Evolutionary conservation across 768 basidiomycete genomes (phyloP).

Genomic region (Tephrocybe sp.): DNA sequence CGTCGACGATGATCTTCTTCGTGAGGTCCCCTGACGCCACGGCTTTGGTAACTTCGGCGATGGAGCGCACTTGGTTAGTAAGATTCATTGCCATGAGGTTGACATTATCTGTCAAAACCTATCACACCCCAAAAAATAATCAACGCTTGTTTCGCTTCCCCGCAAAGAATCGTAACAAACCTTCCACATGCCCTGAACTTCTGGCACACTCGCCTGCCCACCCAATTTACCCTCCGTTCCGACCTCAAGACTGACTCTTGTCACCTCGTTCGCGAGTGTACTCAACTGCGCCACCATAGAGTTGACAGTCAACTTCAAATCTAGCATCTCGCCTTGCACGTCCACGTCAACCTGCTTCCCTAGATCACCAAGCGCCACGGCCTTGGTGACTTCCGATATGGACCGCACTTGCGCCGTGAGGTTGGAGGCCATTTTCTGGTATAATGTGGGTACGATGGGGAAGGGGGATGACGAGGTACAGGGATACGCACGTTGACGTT

Average conservation of each 20-base stretch:
- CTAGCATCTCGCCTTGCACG: conserved; percentile 93
- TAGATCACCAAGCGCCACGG: conserved; percentile 85
- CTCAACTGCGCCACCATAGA: conserved; percentile 82
- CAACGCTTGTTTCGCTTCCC: no score
- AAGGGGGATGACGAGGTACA: not conserved
- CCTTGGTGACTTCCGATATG: conserved; percentile 88
- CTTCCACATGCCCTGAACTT: conserved; percentile 95
- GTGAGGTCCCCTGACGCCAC: conserved; percentile 93
- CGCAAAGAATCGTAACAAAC: conserved; percentile 23
- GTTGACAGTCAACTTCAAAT: conserved; percentile 85
- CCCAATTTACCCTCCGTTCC: conserved; percentile 93
- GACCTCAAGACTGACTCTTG: conserved; percentile 88
- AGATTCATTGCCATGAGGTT: conserved; percentile 90
- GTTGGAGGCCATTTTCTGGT: conserved; percentile 89
- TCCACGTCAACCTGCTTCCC: conserved; percentile 86
- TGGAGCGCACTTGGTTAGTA: conserved; percentile 85
- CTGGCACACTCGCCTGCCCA: conserved; percentile 90
- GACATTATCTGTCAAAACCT: conserved; percentile 75
- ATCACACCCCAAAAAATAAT: no score
- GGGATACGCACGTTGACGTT: conserved; percentile 76
- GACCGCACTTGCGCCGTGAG: conserved; percentile 86
- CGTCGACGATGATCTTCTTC: conserved; percentile 90
- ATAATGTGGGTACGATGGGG: not conserved
- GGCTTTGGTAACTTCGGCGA: conserved; percentile 91
- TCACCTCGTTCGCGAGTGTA: conserved; percentile 81